These are phyloP conservation scores for Ogataea glucozyma DNA, from an alignment of 805 yeast species.

Conservation along the genomic window DNA sequence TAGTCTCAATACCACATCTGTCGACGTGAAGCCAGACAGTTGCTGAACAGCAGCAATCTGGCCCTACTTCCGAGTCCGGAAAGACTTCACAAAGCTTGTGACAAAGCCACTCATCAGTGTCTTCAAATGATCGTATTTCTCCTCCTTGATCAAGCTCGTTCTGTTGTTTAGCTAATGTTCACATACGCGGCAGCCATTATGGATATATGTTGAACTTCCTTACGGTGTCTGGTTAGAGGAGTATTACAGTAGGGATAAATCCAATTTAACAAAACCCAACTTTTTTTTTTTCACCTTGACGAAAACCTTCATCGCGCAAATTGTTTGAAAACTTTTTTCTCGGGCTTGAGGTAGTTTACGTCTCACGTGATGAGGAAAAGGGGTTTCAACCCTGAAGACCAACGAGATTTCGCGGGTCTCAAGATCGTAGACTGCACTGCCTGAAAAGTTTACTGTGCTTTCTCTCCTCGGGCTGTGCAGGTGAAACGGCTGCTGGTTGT, in stretches of 20 bases:
- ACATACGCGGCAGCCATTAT: conserved; percentile 35
- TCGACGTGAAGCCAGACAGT: conserved; percentile 19
- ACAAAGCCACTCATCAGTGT: conserved; percentile 2
- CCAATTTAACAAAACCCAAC: neutral
- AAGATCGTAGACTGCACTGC: neutral
- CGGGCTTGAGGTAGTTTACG: neutral
- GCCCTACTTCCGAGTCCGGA: conserved; percentile 9
- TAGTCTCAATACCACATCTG: conserved; percentile 34
- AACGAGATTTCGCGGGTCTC: neutral
- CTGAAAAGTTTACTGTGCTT: neutral
- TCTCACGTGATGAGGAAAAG: neutral
- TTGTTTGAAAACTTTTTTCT: conserved; percentile 1
- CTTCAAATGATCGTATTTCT: conserved; percentile 2
- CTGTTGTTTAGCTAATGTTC: conserved; percentile 6
- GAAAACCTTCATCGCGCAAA: neutral
- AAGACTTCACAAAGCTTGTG: conserved; percentile 5
- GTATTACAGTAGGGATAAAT: neutral
- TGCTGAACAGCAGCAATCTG: conserved; percentile 10
- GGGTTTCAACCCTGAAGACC: neutral
- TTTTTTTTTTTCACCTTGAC: conserved; percentile 4
- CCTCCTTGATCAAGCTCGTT: conserved; percentile 2
- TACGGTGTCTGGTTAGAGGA: conserved; percentile 1
- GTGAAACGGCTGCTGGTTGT: conserved; percentile 5
- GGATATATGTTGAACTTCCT: conserved; percentile 7
- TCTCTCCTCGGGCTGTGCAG: conserved; percentile 7